Evolutionary conservation across 768 basidiomycete species (phyloP), one percentile per base, ranked within the genome.

Genomic region (Xanthoconium purpureum): DNA sequence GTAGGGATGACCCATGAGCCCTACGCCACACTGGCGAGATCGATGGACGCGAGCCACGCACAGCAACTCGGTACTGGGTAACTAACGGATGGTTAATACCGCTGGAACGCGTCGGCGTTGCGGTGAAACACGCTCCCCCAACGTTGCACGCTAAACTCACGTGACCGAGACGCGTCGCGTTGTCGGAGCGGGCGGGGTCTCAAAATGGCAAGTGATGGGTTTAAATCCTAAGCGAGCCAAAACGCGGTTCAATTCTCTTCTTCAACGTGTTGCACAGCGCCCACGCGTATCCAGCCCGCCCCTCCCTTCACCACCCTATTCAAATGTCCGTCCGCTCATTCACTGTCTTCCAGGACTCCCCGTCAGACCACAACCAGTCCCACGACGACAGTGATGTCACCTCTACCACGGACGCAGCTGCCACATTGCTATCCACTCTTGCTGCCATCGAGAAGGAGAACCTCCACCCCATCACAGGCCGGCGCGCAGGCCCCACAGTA

Each of bases 401-500:
- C 58, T 55, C 58, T 6, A 50, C 58, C 42, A 46, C 69, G 46
- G 68, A 66, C 58, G 48, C 58, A 38, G 61, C 70, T 56, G 61
- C 74, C 59, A 73, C 76, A 61, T 59, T 69, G 9, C 60, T 73
- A 53, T 71, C 74, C 56, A 70, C 75, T 6, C 68, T 71, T 28
- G 69, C 72, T 11, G 71, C 77, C 37, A 63, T 75, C 39, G 87
- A 90, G 75, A 91, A 91, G 78, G 89, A 91, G 73, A 91, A 91
- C 67, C 75, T 85, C 43, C 79, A 91, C 69, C 89, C 89, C 44
- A 59, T 85, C 63, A 91, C 89, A 4, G 89, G 89, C 7, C 79
- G 81, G 56, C 83, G 81, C 37, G 71, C 84, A 3, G 79, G 75
- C 36, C 65, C 77, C 17, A 64, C 74, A 15, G 62, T 60, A 6